Evolutionary conservation across 768 basidiomycete genomes (phyloP).

Genomic region (Holtermanniella nyarrowii): DNA sequence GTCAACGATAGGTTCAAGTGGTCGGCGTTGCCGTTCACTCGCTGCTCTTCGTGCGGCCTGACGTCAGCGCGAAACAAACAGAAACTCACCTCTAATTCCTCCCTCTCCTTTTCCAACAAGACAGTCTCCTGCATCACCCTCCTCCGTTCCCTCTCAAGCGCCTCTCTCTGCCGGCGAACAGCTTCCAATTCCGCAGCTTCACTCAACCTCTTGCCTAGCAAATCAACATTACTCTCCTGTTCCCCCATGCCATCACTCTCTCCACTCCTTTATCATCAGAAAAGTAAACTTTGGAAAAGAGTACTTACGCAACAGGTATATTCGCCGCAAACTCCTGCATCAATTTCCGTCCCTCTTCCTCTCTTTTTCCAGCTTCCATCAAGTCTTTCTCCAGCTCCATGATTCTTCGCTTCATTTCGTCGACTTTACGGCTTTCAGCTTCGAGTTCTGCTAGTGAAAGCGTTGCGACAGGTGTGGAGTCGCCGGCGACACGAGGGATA

Average conservation of each 20-base stretch:
- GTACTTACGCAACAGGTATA: conserved; percentile 10
- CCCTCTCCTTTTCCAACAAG: background rate
- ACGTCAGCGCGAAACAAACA: background rate
- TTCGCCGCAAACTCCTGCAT: conserved; percentile 20
- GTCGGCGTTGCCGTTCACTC: background rate
- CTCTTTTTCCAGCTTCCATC: conserved; percentile 17
- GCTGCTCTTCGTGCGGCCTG: background rate
- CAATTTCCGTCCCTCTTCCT: conserved; percentile 26
- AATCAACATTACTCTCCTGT: conserved; percentile 3
- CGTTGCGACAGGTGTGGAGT: background rate
- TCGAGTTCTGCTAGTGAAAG: conserved; percentile 12
- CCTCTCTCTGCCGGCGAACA: background rate
- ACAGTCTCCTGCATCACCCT: background rate
- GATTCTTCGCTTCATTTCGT: conserved; percentile 27
- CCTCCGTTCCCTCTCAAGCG: background rate
- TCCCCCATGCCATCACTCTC: background rate
- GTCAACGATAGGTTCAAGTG: too few relatives aligned
- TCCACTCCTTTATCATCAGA: background rate
- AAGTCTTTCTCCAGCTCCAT: conserved; percentile 36
- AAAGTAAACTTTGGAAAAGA: background rate
- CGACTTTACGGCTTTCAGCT: conserved; percentile 19
- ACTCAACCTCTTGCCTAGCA: conserved; percentile 1
- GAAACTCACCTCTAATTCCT: background rate
- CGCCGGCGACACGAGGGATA: background rate
- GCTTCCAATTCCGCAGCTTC: background rate